Evolutionary conservation across 23 red algal genomes (phyloP).

Genomic region (Chondrus crispus): DNA sequence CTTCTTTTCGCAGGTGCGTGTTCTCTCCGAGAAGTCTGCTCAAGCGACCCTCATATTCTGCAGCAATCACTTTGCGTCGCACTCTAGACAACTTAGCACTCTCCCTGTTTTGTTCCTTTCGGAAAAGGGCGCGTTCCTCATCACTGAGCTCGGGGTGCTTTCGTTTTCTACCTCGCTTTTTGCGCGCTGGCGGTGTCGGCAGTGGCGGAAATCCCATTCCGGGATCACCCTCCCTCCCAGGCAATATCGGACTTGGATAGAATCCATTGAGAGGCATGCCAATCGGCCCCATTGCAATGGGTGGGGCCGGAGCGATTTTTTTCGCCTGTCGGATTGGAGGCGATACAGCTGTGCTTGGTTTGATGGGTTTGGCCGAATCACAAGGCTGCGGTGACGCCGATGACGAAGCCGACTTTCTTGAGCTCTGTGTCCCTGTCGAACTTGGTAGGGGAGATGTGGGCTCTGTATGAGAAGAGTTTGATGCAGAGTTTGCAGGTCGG

Average conservation of each 20-base stretch:
- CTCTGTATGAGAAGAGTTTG: too few relatives aligned
- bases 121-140: conserved; percentile 51
- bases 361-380: background rate
- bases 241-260: background rate
- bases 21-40: conserved; percentile 41
- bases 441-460: too few relatives aligned
- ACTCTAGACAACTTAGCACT: conserved; percentile 60
- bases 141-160: conserved; percentile 63
- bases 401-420: background rate
- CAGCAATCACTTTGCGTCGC: conserved; percentile 56
- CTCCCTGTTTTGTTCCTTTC: conserved; percentile 68
- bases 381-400: background rate
- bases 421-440: background rate
- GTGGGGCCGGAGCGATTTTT: conserved; percentile 34
- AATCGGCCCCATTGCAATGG: background rate
- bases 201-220: background rate
- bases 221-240: background rate
- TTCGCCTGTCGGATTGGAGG: background rate
- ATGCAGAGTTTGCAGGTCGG: background rate
- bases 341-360: background rate
- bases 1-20: conserved; percentile 30
- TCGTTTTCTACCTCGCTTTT: conserved; percentile 64
- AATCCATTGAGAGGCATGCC: background rate
- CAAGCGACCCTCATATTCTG: conserved; percentile 50
- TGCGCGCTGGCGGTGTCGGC: conserved; percentile 1